Percentiles rank a stretch among this genome's conserved stretches.
Evolutionary conservation across 2,329 filamentous ascomycete species (phyloP).

Genomic region (Diaporthe ilicicola): DNA sequence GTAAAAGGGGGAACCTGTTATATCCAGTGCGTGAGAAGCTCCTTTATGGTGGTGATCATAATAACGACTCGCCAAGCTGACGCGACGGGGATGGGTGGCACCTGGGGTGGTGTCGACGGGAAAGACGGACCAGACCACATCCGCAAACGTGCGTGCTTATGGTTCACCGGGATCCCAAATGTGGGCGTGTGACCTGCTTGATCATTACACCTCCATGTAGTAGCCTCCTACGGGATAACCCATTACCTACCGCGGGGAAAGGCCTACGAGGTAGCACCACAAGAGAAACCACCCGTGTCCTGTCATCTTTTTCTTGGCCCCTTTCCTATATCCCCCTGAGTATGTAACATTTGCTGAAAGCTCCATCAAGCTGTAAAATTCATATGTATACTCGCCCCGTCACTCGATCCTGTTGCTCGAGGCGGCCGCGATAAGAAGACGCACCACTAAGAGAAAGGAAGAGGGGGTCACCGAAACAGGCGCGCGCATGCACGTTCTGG

Average conservation of each 20-base stretch:
- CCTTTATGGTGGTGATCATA: background rate
- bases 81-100: background rate
- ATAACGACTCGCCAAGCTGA: constrained; percentile 8
- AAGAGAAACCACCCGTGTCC: too few relatives aligned
- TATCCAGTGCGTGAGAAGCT: background rate
- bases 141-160: background rate
- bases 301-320: too few relatives aligned
- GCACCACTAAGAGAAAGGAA: background rate
- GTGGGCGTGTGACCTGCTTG: background rate
- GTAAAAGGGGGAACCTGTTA: background rate
- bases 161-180: background rate
- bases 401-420: background rate
- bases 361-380: too few relatives aligned
- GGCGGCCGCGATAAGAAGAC: too few relatives aligned
- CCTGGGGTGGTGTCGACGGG: background rate
- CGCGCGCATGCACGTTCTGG: too few relatives aligned
- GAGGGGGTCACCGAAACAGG: too few relatives aligned
- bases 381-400: too few relatives aligned
- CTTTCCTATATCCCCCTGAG: too few relatives aligned
- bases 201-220: too few relatives aligned
- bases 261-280: too few relatives aligned
- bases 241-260: background rate
- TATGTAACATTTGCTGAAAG: too few relatives aligned
- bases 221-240: background rate
- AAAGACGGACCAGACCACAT: background rate